These are phyloP conservation scores for Solanum piurae DNA, from an alignment of 257 asterid species.

Conservation along the genomic window DNA sequence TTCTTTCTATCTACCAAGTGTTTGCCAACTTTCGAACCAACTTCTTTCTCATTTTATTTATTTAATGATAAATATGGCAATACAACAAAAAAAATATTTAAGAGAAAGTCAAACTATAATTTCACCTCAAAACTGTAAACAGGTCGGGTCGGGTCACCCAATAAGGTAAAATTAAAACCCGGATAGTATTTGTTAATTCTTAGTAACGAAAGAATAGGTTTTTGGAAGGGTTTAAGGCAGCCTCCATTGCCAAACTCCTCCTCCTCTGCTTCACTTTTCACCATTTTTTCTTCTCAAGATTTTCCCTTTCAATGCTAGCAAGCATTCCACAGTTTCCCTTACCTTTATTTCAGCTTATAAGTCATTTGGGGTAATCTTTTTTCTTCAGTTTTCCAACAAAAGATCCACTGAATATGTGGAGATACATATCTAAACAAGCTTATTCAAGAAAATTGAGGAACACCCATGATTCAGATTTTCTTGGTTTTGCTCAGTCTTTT, in stretches of 20 bases:
- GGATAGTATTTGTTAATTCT: not conserved
- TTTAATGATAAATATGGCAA: not conserved
- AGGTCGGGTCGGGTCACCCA: not conserved
- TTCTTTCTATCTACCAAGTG: not conserved
- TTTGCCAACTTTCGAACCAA: fast-evolving
- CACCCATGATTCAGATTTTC: not conserved
- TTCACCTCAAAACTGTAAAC: not conserved
- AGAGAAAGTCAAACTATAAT: not conserved
- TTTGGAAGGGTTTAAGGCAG: slow-evolving; percentile 65
- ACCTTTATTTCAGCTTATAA: not conserved
- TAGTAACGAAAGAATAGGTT: slow-evolving; percentile 18
- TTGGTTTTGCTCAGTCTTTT: not conserved
- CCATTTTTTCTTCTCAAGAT: not conserved
- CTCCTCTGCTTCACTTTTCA: not conserved
- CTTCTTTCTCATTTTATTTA: not conserved
- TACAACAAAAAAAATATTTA: not conserved
- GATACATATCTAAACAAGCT: slow-evolving; percentile 46
- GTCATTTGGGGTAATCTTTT: not conserved
- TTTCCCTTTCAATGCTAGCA: not conserved
- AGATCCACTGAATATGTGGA: slow-evolving; percentile 62
- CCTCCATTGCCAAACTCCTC: slow-evolving; percentile 4
- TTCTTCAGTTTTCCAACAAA: not conserved
- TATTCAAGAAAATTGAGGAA: slow-evolving; percentile 33
- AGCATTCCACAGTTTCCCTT: not conserved
- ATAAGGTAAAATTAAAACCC: not conserved